Evolutionary conservation across 768 basidiomycete species (phyloP).

Genomic region (Tricholoma sp.): DNA sequence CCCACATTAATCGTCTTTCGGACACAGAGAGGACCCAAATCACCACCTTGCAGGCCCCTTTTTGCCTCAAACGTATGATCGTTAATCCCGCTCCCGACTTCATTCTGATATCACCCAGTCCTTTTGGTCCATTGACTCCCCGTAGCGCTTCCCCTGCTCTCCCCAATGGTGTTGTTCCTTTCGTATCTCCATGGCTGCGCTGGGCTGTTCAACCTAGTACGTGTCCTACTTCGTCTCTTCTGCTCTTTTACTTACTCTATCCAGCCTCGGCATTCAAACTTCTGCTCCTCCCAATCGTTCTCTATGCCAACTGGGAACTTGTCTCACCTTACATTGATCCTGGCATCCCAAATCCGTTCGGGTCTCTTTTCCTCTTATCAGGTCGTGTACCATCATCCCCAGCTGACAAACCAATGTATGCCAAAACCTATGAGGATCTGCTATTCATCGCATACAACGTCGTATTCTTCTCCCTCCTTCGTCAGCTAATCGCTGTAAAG

Average conservation of each 20-base stretch:
- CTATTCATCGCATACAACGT: conserved; percentile 79
- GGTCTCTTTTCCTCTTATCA: conserved; percentile 65
- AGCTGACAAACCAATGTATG: conserved; percentile 54
- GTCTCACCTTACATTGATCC: conserved; percentile 40
- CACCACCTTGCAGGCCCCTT: conserved; percentile 64
- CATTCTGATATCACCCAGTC: conserved; percentile 25
- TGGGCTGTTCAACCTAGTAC: conserved; percentile 77
- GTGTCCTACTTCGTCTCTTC: conserved; percentile 16
- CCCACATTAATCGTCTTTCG: conserved; percentile 3
- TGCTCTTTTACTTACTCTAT: not conserved
- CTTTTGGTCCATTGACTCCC: conserved; percentile 35
- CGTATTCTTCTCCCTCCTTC: conserved; percentile 83
- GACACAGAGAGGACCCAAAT: conserved; percentile 42
- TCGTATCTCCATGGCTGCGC: conserved; percentile 40
- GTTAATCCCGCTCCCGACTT: not conserved
- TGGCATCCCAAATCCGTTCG: conserved; percentile 65
- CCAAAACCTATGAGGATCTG: conserved; percentile 71
- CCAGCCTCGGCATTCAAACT: conserved; percentile 64
- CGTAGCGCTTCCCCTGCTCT: conserved; percentile 29
- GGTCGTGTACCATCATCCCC: conserved; percentile 49
- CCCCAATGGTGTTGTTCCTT: conserved; percentile 6
- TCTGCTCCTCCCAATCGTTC: conserved; percentile 51
- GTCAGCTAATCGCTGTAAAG: conserved; percentile 67
- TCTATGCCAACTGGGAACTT: conserved; percentile 63
- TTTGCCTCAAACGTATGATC: conserved; percentile 55